Evolutionary conservation across 139 green algal species (phyloP).

Genomic region (Closterium sp.): DNA sequence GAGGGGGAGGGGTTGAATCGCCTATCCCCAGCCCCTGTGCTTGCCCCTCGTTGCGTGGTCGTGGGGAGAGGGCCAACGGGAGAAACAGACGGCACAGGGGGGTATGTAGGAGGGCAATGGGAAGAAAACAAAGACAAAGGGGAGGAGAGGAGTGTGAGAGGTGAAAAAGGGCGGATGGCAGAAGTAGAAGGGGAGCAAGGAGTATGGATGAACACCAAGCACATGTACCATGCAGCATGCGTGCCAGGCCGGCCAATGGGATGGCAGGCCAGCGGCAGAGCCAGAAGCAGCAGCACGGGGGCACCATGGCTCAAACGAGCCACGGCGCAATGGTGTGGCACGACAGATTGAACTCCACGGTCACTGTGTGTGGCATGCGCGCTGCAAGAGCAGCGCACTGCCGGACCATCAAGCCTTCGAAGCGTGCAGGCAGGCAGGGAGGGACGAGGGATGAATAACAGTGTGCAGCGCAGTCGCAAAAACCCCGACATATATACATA

Average conservation of each 20-base stretch:
- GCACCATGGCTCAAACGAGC: background rate
- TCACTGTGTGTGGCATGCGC: too few relatives aligned
- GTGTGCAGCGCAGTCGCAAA: too few relatives aligned
- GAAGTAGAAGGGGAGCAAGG: background rate
- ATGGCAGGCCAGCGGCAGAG: background rate
- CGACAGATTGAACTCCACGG: conserved; percentile 16
- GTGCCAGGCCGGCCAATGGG: background rate
- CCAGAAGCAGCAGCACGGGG: background rate
- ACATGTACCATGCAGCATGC: background rate
- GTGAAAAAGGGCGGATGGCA: background rate
- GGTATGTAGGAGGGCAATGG: too few relatives aligned
- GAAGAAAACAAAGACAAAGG: background rate
- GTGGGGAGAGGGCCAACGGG: too few relatives aligned
- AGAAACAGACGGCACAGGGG: too few relatives aligned
- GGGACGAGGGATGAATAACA: too few relatives aligned
- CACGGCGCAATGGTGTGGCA: conserved; percentile 12
- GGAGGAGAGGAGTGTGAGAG: background rate
- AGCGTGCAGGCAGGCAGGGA: too few relatives aligned
- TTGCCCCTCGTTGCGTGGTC: too few relatives aligned
- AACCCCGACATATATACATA: too few relatives aligned
- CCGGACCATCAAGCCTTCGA: conserved; percentile 17
- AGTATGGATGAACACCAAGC: background rate
- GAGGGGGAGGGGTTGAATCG: too few relatives aligned
- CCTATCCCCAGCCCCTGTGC: too few relatives aligned
- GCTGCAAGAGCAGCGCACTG: too few relatives aligned